Percentiles rank a stretch among this genome's conserved stretches.
Conservation (phyloP, 768 basidiomycete species). For the Tricholoma sp. region DNA sequence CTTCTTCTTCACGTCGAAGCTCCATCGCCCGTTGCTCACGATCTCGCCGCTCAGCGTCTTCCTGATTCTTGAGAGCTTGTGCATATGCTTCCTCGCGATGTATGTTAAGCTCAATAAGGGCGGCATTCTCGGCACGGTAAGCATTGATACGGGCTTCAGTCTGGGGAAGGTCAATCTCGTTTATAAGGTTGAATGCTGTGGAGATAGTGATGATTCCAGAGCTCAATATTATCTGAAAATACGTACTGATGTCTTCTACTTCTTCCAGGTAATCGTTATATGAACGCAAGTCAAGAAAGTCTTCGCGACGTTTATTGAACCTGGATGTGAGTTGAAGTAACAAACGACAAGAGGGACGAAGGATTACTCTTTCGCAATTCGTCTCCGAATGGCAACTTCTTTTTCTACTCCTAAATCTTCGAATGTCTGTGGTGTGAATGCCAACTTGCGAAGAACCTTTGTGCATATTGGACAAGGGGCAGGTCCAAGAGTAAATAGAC, state of each 20-base stretch:
- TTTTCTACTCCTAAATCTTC: slow-evolving; percentile 91
- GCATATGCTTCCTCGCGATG: slow-evolving; percentile 77
- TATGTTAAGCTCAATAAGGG: slow-evolving; percentile 76
- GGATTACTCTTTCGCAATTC: slow-evolving; percentile 80
- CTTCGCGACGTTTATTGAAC: slow-evolving; percentile 91
- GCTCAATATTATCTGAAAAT: slow-evolving; percentile 2
- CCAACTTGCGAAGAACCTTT: slow-evolving; percentile 81
- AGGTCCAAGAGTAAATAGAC: slow-evolving; percentile 91
- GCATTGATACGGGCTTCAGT: slow-evolving; percentile 81
- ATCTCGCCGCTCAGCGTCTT: slow-evolving; percentile 71
- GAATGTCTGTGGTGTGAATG: slow-evolving; percentile 94
- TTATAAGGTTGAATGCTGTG: slow-evolving; percentile 91
- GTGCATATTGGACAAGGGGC: slow-evolving; percentile 94
- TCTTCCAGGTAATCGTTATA: slow-evolving; percentile 97
- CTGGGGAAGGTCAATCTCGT: slow-evolving; percentile 72
- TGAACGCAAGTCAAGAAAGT: slow-evolving; percentile 71
- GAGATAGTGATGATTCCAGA: not conserved
- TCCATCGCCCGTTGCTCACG: slow-evolving; percentile 66
- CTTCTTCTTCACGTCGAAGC: slow-evolving; percentile 61
- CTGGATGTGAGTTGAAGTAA: slow-evolving; percentile 33
- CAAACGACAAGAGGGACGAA: not conserved
- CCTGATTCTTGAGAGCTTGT: slow-evolving; percentile 68
- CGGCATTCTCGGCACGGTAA: slow-evolving; percentile 78
- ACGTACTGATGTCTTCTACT: slow-evolving; percentile 78
- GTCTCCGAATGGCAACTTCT: slow-evolving; percentile 83